Evolutionary conservation across 140 eudicot genomes (phyloP).

Genomic region (Senecio squalidus): DNA sequence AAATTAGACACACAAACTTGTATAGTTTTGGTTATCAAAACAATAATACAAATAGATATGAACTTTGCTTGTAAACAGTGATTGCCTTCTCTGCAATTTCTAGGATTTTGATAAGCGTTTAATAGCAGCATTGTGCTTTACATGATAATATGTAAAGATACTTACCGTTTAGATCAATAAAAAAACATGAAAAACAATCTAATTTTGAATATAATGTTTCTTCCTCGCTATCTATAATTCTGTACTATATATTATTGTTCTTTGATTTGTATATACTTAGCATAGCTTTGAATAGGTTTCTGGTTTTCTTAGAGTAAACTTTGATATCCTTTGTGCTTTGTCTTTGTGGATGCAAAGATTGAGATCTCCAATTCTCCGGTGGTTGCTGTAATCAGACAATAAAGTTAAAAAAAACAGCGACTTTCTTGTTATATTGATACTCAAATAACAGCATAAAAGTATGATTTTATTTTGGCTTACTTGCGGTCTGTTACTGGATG

Average conservation of each 20-base stretch:
- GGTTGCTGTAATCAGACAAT: slow-evolving; percentile 33
- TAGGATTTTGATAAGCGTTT: slow-evolving; percentile 9
- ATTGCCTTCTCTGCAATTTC: slow-evolving; percentile 6
- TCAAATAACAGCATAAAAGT: not conserved
- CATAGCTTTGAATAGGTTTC: slow-evolving; percentile 46
- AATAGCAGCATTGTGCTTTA: slow-evolving; percentile 7
- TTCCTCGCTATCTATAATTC: slow-evolving; percentile 10
- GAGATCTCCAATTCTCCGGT: slow-evolving; percentile 36
- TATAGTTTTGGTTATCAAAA: not conserved
- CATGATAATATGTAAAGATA: slow-evolving; percentile 11
- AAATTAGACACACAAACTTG: not conserved
- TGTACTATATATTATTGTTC: slow-evolving; percentile 20
- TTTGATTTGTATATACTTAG: slow-evolving; percentile 44
- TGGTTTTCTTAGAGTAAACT: slow-evolving; percentile 42
- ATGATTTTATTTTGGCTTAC: slow-evolving; percentile 25
- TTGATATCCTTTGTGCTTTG: slow-evolving; percentile 34
- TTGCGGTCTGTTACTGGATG: slow-evolving; percentile 19
- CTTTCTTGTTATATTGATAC: not conserved
- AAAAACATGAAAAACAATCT: not conserved
- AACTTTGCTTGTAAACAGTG: not conserved
- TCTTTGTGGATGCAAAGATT: slow-evolving; percentile 28
- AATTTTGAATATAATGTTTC: slow-evolving; percentile 3
- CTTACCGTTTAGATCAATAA: not conserved
- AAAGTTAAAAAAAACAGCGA: not conserved
- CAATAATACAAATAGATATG: slow-evolving; percentile 3